phyloP scores from a whole-genome alignment of 2,329 filamentous ascomycete species.

The Aspergillus hiratsukae region DNA sequence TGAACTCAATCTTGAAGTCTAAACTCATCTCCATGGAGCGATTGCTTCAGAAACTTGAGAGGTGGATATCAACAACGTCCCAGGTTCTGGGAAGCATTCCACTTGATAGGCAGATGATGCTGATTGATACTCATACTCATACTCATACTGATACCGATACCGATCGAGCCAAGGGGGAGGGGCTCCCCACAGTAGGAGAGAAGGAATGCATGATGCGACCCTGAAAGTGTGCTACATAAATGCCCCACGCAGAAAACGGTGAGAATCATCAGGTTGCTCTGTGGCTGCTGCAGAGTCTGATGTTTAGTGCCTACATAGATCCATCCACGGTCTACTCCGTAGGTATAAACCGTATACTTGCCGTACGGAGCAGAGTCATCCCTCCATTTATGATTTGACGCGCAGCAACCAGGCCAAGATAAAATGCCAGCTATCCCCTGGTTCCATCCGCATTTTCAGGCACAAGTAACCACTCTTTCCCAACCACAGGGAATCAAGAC shows the following conservation, averaged over 20 bases:
- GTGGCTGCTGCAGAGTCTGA: background rate
- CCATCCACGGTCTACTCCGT: too few relatives aligned
- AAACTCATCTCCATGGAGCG: background rate
- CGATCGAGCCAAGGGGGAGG: background rate
- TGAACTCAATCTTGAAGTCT: background rate
- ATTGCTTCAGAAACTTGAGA: background rate
- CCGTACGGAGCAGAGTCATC: too few relatives aligned
- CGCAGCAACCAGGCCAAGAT: background rate
- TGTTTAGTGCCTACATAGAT: background rate
- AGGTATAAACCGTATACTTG: too few relatives aligned
- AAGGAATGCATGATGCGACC: conserved; percentile 15
- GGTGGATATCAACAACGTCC: background rate
- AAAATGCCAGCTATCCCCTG: conserved; percentile 8
- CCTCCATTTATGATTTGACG: background rate
- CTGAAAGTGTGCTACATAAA: conserved; percentile 2
- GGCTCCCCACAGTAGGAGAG: background rate
- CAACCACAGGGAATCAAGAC: conserved; percentile 7
- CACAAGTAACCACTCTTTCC: conserved; percentile 1
- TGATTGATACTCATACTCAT: too few relatives aligned
- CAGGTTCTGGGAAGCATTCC: background rate
- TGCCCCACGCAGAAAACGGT: conserved; percentile 16
- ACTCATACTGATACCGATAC: background rate
- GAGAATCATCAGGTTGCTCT: conserved; percentile 8
- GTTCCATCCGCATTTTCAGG: conserved; percentile 5
- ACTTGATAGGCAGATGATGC: background rate